Evolutionary conservation across 2,329 filamentous ascomycete species (phyloP).

Genomic region (Rutstroemia sp.): DNA sequence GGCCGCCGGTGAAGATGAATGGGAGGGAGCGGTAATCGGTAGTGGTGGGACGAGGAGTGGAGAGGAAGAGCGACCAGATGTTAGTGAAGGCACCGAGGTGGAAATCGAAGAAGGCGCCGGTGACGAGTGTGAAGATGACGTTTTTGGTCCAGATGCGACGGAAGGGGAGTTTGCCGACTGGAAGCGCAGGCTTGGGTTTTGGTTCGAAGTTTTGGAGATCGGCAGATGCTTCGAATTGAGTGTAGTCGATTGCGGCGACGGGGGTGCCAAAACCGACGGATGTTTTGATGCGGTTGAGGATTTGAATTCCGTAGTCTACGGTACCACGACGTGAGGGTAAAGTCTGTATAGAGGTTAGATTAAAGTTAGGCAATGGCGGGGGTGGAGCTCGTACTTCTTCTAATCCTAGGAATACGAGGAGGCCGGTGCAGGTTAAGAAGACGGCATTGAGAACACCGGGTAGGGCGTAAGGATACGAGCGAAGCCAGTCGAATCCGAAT

Average conservation of each 20-base stretch:
- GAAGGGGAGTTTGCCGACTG: slow-evolving; percentile 13
- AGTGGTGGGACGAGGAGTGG: slow-evolving; percentile 41
- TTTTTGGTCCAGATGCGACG: slow-evolving; percentile 16
- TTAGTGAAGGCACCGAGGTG: slow-evolving; percentile 43
- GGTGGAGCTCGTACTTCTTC: slow-evolving; percentile 19
- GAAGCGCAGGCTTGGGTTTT: neutral
- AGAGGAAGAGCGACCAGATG: slow-evolving; percentile 52
- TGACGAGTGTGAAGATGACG: slow-evolving; percentile 40
- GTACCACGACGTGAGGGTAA: slow-evolving; percentile 6
- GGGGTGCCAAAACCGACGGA: neutral
- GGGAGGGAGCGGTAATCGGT: slow-evolving; percentile 15
- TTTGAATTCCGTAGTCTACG: slow-evolving; percentile 1
- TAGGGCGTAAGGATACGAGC: slow-evolving; percentile 36
- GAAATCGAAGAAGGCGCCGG: slow-evolving; percentile 37
- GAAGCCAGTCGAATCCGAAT: slow-evolving; percentile 29
- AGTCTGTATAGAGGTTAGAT: neutral
- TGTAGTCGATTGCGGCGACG: slow-evolving; percentile 12
- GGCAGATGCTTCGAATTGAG: slow-evolving; percentile 5
- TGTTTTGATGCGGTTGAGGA: slow-evolving; percentile 5
- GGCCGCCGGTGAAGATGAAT: slow-evolving; percentile 50
- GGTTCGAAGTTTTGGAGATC: neutral
- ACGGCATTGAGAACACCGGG: slow-evolving; percentile 32
- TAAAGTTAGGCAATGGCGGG: neutral
- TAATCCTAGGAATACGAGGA: slow-evolving; percentile 29
- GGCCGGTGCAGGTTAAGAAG: slow-evolving; percentile 25